These are phyloP conservation scores for Lippia alba DNA, from an alignment of 305 asterid genomes.

Conservation along the genomic window DNA sequence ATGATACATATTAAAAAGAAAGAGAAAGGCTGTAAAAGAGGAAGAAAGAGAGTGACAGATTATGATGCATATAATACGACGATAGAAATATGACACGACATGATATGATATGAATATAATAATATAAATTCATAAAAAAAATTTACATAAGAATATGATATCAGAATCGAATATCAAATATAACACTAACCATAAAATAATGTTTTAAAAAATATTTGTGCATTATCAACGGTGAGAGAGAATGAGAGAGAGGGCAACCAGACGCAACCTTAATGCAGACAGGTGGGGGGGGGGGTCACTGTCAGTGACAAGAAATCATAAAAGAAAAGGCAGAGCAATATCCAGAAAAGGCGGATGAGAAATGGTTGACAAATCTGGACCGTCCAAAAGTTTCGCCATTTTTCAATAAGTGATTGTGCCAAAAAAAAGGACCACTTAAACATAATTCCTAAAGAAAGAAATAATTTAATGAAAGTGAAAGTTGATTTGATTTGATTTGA, in stretches of 20 bases:
- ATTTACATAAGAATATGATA: too few relatives aligned
- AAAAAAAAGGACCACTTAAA: neutral
- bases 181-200: too few relatives aligned
- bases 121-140: too few relatives aligned
- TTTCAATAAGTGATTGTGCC: slow-evolving; percentile 25
- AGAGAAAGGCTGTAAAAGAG: too few relatives aligned
- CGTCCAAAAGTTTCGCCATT: slow-evolving; percentile 36
- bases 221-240: too few relatives aligned
- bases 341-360: slow-evolving; percentile 20
- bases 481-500: slow-evolving; percentile 32
- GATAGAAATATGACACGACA: too few relatives aligned
- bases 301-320: slow-evolving; percentile 15
- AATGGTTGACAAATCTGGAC: slow-evolving; percentile 35
- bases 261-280: slow-evolving; percentile 40
- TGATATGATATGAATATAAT: too few relatives aligned
- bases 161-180: too few relatives aligned
- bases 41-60: too few relatives aligned
- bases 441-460: slow-evolving; percentile 21
- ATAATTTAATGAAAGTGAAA: slow-evolving; percentile 30
- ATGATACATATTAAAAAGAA: too few relatives aligned
- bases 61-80: too few relatives aligned
- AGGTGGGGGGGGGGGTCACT: neutral
- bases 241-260: neutral
- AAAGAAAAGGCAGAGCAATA: slow-evolving; percentile 19
- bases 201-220: too few relatives aligned